A percentile compares a stretch with the other conserved stretches of the same genome.
These are phyloP conservation scores for Hyphopichia buzzinii DNA, from an alignment of 1,139 yeast genomes.

Conservation along the genomic window DNA sequence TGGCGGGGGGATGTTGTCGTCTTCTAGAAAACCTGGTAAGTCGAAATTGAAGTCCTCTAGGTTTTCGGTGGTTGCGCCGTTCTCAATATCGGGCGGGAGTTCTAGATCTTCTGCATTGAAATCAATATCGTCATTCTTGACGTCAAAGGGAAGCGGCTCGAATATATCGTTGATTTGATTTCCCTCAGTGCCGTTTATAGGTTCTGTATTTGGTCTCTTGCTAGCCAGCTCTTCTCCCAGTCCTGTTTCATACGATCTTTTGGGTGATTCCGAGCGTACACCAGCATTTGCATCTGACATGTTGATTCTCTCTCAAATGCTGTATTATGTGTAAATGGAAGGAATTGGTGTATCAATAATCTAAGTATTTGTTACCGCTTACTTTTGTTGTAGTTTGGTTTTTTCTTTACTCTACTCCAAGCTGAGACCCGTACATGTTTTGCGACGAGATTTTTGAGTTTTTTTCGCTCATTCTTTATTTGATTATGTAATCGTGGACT, in stretches of 20 bases:
- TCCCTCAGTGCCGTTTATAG: neutral
- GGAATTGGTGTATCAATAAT: too few relatives aligned
- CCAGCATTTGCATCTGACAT: neutral
- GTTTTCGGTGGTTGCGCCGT: neutral
- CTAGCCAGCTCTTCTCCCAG: neutral
- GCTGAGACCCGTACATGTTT: neutral
- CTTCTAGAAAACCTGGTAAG: conserved; percentile 4
- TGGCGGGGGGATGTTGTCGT: neutral
- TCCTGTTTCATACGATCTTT: neutral
- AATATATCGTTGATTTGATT: conserved; percentile 2
- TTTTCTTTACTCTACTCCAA: neutral
- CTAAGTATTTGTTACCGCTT: too few relatives aligned
- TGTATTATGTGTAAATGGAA: too few relatives aligned
- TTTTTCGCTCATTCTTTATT: too few relatives aligned
- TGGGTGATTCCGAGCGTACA: neutral
- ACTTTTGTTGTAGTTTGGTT: too few relatives aligned
- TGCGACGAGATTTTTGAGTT: too few relatives aligned
- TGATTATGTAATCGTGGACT: too few relatives aligned
- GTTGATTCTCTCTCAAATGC: neutral
- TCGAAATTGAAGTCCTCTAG: conserved; percentile 3
- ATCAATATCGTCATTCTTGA: neutral
- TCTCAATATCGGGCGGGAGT: neutral
- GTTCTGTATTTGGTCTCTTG: conserved; percentile 1
- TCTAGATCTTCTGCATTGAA: conserved; percentile 1
- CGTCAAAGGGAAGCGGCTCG: conserved; percentile 5